These are phyloP conservation scores for Backusella westeae DNA, from an alignment of 192 early-diverging fungal genomes.

Conservation along the genomic window DNA sequence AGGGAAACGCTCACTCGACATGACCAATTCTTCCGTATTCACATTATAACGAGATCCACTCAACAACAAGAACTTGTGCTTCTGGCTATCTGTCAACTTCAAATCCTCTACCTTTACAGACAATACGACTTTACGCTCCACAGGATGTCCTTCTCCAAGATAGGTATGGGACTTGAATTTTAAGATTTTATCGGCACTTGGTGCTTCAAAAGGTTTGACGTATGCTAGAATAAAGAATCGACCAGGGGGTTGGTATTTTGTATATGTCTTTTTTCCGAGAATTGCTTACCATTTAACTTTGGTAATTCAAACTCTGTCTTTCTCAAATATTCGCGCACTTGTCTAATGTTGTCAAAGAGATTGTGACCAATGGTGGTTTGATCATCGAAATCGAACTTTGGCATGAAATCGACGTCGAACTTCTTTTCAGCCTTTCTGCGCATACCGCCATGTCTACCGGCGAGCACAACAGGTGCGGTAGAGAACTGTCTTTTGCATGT, in stretches of 20 bases:
- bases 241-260: not conserved
- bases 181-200: conserved; percentile 43
- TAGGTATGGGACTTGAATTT: conserved; percentile 50
- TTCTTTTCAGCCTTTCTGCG: conserved; percentile 34
- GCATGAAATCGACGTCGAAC: conserved; percentile 49
- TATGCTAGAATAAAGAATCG: conserved; percentile 32
- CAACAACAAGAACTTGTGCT: conserved; percentile 62
- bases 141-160: conserved; percentile 52
- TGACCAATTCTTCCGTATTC: conserved; percentile 51
- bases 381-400: conserved; percentile 53
- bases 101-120: conserved; percentile 47
- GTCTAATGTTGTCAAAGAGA: conserved; percentile 44
- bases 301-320: conserved; percentile 58
- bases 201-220: conserved; percentile 53
- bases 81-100: conserved; percentile 39
- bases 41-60: conserved; percentile 61
- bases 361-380: conserved; percentile 55
- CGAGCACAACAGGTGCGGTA: conserved; percentile 1
- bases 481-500: conserved; percentile 10
- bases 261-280: not conserved
- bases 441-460: conserved; percentile 14
- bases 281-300: conserved; percentile 50
- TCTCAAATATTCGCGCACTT: conserved; percentile 56
- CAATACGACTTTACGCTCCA: conserved; percentile 50
- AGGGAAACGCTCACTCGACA: conserved; percentile 55